These are phyloP conservation scores for Hamigera avellanea DNA, from an alignment of 495 filamentous ascomycete species.

Conservation along the genomic window DNA sequence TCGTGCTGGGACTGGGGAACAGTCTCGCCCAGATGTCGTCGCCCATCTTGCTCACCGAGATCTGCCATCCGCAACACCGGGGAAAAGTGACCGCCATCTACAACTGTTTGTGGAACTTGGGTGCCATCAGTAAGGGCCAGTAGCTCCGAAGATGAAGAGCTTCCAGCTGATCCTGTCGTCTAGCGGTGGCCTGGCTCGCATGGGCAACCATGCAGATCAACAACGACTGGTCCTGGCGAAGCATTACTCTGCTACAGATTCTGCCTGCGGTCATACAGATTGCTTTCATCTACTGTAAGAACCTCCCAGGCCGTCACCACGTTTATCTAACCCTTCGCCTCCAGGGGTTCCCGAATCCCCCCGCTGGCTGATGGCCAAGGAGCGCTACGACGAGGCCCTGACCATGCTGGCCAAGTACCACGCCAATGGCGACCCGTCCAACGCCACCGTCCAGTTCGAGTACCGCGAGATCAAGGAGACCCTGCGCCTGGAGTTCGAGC, in stretches of 20 bases:
- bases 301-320: no score
- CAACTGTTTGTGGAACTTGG: constrained; percentile 53
- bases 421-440: constrained; percentile 12
- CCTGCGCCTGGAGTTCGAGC: constrained; percentile 16
- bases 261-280: constrained; percentile 16
- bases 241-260: constrained; percentile 26
- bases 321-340: background rate
- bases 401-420: constrained; percentile 20
- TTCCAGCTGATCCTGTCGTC: constrained; percentile 1
- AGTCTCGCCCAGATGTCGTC: constrained; percentile 48
- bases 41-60: constrained; percentile 50
- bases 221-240: constrained; percentile 35
- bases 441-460: constrained; percentile 13
- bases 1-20: constrained; percentile 43
- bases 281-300: constrained; percentile 26
- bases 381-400: constrained; percentile 25
- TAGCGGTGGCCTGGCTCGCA: constrained; percentile 5
- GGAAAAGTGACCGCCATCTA: constrained; percentile 51
- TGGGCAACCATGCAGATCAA: constrained; percentile 10
- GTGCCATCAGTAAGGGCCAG: constrained; percentile 29
- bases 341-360: constrained; percentile 30
- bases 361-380: constrained; percentile 27
- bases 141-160: no score
- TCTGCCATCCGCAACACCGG: constrained; percentile 52
- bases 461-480: constrained; percentile 18